These are phyloP conservation scores for Crucibulum laeve DNA, from an alignment of 768 basidiomycete species.

Conservation along the genomic window DNA sequence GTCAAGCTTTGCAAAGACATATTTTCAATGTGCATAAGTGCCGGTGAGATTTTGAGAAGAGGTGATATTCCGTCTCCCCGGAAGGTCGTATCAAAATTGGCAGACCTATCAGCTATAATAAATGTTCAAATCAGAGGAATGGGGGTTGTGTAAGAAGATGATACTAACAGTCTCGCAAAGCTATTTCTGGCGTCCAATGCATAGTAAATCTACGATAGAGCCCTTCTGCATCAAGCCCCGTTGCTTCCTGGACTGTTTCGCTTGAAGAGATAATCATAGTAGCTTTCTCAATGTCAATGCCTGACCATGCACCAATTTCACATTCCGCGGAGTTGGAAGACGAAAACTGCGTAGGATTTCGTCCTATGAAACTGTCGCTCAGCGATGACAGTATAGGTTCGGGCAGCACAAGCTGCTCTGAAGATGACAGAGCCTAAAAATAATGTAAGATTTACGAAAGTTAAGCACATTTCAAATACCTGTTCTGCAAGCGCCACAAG, in stretches of 20 bases:
- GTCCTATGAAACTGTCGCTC: background rate
- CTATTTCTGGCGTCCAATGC: slow-evolving; percentile 72
- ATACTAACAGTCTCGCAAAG: slow-evolving; percentile 70
- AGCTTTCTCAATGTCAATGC: slow-evolving; percentile 50
- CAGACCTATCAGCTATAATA: background rate
- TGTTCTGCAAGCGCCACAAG: slow-evolving; percentile 50
- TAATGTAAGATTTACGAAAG: background rate
- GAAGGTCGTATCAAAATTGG: slow-evolving; percentile 45
- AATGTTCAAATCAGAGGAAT: too few relatives aligned
- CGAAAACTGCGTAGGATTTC: background rate
- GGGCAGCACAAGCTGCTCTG: background rate
- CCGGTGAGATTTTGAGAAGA: slow-evolving; percentile 76
- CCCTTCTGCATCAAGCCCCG: slow-evolving; percentile 54
- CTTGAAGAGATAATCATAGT: slow-evolving; percentile 53
- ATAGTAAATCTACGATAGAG: slow-evolving; percentile 50
- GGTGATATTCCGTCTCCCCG: slow-evolving; percentile 70
- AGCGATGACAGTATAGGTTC: background rate
- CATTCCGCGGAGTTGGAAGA: slow-evolving; percentile 4
- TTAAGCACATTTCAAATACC: slow-evolving; percentile 27
- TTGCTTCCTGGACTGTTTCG: slow-evolving; percentile 53
- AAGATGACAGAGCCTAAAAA: background rate
- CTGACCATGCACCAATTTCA: slow-evolving; percentile 28
- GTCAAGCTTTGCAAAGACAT: slow-evolving; percentile 82
- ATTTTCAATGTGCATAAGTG: slow-evolving; percentile 89
- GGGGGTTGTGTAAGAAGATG: background rate